A percentile compares a stretch with the other conserved stretches of the same genome.
These are phyloP conservation scores for Sugiyamaella grinbergsii DNA, from an alignment of 1,139 yeast species.

Conservation along the genomic window DNA sequence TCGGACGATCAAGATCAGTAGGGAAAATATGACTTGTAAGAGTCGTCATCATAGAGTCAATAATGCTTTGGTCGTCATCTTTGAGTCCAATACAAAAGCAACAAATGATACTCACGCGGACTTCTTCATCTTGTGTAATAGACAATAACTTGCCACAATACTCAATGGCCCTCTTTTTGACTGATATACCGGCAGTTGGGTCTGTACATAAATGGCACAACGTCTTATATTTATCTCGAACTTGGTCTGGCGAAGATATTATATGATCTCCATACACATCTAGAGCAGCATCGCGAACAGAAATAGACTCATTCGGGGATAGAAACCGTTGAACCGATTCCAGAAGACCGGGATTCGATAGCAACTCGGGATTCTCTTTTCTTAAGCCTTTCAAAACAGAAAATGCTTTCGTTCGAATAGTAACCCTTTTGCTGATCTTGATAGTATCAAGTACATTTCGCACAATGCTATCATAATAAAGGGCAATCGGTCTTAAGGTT, in stretches of 20 bases:
- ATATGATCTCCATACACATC: conserved; percentile 64
- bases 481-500: conserved; percentile 41
- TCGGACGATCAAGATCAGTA: conserved; percentile 13
- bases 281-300: conserved; percentile 73
- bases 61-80: conserved; percentile 68
- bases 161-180: conserved; percentile 63
- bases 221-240: conserved; percentile 52
- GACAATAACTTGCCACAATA: conserved; percentile 55
- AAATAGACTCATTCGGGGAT: conserved; percentile 61
- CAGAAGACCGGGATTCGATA: conserved; percentile 41
- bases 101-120: conserved; percentile 52
- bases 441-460: conserved; percentile 52
- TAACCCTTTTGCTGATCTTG: conserved; percentile 54
- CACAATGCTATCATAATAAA: conserved; percentile 57
- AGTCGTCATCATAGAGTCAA: conserved; percentile 48
- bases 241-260: conserved; percentile 48
- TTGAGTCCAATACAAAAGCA: conserved; percentile 57
- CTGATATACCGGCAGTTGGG: conserved; percentile 54
- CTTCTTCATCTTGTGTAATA: conserved; percentile 38
- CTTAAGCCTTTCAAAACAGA: conserved; percentile 57
- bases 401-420: conserved; percentile 65
- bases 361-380: conserved; percentile 53
- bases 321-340: conserved; percentile 57
- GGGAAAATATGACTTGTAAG: conserved; percentile 53
- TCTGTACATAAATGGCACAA: conserved; percentile 57